These are phyloP conservation scores for Fusarium sp. DNA, from an alignment of 2,329 filamentous ascomycete genomes.

Conservation along the genomic window DNA sequence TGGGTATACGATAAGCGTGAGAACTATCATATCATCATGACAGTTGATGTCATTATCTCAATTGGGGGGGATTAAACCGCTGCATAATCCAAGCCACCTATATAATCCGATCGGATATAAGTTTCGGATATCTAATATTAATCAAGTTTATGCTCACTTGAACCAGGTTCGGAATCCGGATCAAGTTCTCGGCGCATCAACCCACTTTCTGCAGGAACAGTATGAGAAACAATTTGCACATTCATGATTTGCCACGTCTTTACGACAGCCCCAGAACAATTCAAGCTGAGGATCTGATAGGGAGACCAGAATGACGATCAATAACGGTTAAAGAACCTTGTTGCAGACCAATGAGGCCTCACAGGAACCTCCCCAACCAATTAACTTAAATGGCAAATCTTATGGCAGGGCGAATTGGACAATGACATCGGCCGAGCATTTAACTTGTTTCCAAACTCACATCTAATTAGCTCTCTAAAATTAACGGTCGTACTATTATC, in stretches of 20 bases:
- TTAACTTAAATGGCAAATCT: not conserved
- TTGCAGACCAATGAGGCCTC: not conserved
- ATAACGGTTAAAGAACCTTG: not conserved
- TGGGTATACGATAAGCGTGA: not conserved
- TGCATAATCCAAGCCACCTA: not conserved
- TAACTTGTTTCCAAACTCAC: not conserved
- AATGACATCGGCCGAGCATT: conserved; percentile 26
- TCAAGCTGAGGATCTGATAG: not conserved
- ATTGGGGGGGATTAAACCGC: not conserved
- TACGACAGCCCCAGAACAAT: not conserved
- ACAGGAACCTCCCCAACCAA: not conserved
- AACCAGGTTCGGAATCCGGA: not conserved
- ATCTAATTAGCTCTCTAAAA: not conserved
- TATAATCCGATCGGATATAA: not conserved
- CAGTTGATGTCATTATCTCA: not conserved
- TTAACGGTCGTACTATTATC: not conserved
- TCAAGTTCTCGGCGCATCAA: not conserved
- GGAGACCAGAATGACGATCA: fast-evolving
- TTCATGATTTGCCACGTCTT: conserved; percentile 3
- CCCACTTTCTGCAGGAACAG: conserved; percentile 16
- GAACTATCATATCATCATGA: not conserved
- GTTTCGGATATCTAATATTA: not conserved
- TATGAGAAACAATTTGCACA: not conserved
- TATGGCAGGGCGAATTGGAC: not conserved
- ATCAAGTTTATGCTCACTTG: not conserved